A percentile compares a stretch with the other conserved stretches of the same genome.
phyloP scores from a whole-genome alignment of 164 flowering plant species.

The Vitis rotundifolia region DNA sequence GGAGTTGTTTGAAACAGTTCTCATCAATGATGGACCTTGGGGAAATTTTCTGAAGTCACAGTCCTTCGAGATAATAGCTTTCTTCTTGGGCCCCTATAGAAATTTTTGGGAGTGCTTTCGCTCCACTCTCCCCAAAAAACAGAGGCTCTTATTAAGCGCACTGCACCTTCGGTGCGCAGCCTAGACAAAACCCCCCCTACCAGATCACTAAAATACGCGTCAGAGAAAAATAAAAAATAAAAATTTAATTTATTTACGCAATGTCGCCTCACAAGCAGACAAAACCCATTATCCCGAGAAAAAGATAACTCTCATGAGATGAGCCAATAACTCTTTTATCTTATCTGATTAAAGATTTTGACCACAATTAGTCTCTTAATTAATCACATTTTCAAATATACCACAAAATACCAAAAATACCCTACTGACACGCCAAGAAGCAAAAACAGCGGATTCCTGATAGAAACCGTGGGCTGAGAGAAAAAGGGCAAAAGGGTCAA shows the following conservation, averaged over 20 bases:
- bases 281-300: neutral
- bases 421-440: neutral
- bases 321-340: neutral
- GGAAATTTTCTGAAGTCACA: too few species aligned
- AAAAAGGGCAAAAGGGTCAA: neutral
- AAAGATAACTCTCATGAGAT: neutral
- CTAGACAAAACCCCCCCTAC: constrained; percentile 12
- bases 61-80: too few species aligned
- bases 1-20: too few species aligned
- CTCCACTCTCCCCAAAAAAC: too few species aligned
- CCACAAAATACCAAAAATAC: constrained; percentile 6
- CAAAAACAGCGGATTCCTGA: neutral
- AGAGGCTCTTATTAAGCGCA: too few species aligned
- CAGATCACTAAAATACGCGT: constrained; percentile 10
- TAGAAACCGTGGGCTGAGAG: constrained; percentile 4
- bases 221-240: too few species aligned
- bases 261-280: neutral
- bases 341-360: neutral
- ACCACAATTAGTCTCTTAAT: neutral
- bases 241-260: neutral
- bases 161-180: constrained; percentile 8
- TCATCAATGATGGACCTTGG: too few species aligned
- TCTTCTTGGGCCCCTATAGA: too few species aligned
- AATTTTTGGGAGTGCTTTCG: too few species aligned
- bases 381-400: neutral